These are phyloP conservation scores for Coemansia sp. DNA, from an alignment of 192 early-diverging fungal species.

Conservation along the genomic window DNA sequence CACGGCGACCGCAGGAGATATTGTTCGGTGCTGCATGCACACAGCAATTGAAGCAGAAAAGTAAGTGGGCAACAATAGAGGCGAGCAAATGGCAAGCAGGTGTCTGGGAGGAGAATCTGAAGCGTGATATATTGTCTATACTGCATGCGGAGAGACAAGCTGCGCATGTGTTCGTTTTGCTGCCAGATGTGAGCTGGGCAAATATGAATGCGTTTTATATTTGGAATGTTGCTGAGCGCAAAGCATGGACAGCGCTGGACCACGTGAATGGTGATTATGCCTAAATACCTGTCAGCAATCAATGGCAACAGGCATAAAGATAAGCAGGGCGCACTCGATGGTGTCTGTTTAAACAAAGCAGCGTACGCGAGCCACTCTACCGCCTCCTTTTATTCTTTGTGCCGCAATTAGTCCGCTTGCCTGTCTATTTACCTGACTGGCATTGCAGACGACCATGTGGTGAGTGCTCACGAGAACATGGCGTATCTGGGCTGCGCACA, in stretches of 20 bases:
- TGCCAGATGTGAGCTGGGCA: background rate
- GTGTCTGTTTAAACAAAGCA: constrained; percentile 3
- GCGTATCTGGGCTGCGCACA: background rate
- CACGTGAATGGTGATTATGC: constrained; percentile 31
- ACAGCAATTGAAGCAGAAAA: constrained; percentile 2
- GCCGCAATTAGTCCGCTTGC: constrained; percentile 9
- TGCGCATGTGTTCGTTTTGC: constrained; percentile 3
- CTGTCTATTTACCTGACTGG: background rate
- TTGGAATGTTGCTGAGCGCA: background rate
- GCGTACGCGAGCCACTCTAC: background rate
- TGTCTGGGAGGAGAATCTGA: background rate
- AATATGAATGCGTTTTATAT: constrained; percentile 1
- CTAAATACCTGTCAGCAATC: constrained; percentile 45
- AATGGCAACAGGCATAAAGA: background rate
- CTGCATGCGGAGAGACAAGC: background rate
- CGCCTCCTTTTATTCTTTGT: background rate
- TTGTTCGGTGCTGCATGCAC: constrained; percentile 6
- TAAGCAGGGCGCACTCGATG: background rate
- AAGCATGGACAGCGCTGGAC: background rate
- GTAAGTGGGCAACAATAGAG: background rate
- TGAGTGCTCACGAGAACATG: background rate
- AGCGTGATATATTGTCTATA: constrained; percentile 1
- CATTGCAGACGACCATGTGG: background rate
- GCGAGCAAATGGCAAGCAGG: background rate
- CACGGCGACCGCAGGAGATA: background rate